These are phyloP conservation scores for Dipteronia sinensis DNA, from an alignment of 345 rosid species.

Conservation along the genomic window DNA sequence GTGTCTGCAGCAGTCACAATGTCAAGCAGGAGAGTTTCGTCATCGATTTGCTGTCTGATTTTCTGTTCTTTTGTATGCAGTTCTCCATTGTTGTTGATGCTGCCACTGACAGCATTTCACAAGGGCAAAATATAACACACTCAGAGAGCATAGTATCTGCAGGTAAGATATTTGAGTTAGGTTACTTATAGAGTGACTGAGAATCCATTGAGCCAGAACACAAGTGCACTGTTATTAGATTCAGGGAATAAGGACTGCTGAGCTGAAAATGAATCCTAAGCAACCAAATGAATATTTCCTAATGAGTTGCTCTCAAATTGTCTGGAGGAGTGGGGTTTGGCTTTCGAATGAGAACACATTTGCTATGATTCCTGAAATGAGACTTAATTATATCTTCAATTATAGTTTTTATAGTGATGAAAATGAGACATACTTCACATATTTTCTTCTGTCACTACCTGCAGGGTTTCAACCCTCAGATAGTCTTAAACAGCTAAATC, in stretches of 20 bases:
- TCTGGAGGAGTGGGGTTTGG: constrained; percentile 18
- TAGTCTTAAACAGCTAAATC: background rate
- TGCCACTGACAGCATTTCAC: background rate
- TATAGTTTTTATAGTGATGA: background rate
- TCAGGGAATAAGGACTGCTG: background rate
- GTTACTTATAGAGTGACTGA: too few species aligned
- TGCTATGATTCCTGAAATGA: background rate
- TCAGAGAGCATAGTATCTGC: too few species aligned
- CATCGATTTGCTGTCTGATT: background rate
- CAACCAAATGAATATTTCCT: background rate
- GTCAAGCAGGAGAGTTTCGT: background rate
- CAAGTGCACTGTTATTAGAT: too few species aligned
- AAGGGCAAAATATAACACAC: background rate
- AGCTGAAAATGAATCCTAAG: constrained; percentile 2
- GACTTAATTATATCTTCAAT: background rate
- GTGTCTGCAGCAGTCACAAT: background rate
- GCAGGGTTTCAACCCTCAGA: background rate
- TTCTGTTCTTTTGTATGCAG: background rate
- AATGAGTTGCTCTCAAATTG: background rate
- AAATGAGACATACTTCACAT: constrained; percentile 7
- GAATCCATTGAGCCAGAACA: too few species aligned
- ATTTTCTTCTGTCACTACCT: background rate
- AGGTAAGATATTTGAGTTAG: too few species aligned
- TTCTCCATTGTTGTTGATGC: background rate
- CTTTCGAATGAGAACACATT: background rate